Evolutionary conservation across 2,329 filamentous ascomycete species (phyloP), one percentile per base, ranked within the genome.

Genomic region (Didymella keratinophila): DNA sequence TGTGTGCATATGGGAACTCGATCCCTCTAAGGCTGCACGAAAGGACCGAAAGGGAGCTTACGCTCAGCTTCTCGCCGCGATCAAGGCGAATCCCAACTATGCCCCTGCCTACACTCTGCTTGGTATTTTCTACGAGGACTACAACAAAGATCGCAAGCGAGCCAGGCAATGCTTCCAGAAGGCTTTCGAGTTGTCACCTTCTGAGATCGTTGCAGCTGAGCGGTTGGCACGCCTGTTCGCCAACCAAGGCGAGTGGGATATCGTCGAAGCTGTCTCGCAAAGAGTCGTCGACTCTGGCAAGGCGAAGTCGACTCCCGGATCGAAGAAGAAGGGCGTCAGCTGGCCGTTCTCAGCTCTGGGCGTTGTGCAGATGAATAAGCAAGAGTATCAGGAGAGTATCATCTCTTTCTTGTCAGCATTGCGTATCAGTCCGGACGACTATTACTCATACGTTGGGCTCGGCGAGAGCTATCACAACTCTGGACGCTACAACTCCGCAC

Each of bases 391-490:
- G 65, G 90, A 92, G 72, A 93, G 93, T 34, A 93, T 98, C 52
- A 88, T 94, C 9, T 96, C 92, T 0, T 99, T 98, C 75, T 91
- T 98, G 71, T 87, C 92, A 1, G 93, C 95, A 11, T 81, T 99
- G 32, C 85, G 94, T 52, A 91, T 97, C 46, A 86, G 88, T 2
- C 92, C 93, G 0, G 82, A 89, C 41, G 92, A 98, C 76, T 98
- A 98, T 71, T 90, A 99, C 78, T 96, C 92, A 0, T 99, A 94
- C 87, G 91, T 99, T 23, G 95, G 95, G 1, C 83, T 99, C 1
- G 95, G 94, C n/a, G 95, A 99, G 78, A 96, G 93, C 71, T 99
- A 99, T 71, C 90, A 97, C 73, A 95, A 91, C 67, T 96, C 93
- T 16, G 94, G 95, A 10, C 86, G 94, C 62, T 96, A 96, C 71